phyloP scores from a whole-genome alignment of 2,329 filamentous ascomycete genomes.

The Verticillium albo-atrum region DNA sequence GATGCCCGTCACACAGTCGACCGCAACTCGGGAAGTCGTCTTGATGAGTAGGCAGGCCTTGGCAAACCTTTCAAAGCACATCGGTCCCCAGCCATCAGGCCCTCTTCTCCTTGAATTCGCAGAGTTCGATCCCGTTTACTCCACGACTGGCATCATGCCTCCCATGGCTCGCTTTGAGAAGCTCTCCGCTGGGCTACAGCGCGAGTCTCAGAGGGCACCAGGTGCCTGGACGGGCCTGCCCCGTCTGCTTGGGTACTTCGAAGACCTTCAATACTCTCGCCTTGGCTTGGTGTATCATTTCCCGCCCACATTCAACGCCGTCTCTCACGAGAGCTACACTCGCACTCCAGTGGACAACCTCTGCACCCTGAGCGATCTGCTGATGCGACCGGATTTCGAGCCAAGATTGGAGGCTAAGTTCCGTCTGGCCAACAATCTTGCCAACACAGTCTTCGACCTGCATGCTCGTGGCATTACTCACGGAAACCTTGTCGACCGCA shows the following conservation, averaged over 20 bases:
- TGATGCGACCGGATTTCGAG: constrained; percentile 48
- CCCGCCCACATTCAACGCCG: constrained; percentile 58
- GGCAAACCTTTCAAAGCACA: constrained; percentile 38
- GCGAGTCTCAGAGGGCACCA: constrained; percentile 44
- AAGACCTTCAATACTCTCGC: constrained; percentile 65
- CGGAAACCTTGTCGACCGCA: constrained; percentile 63
- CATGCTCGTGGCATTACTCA: constrained; percentile 67
- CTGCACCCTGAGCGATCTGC: constrained; percentile 49
- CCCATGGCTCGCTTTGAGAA: constrained; percentile 62
- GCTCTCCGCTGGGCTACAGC: constrained; percentile 53
- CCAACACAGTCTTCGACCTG: constrained; percentile 68
- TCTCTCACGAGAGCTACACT: constrained; percentile 47
- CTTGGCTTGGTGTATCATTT: constrained; percentile 74
- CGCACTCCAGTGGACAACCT: constrained; percentile 46
- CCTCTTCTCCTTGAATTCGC: constrained; percentile 70
- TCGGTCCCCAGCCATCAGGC: constrained; percentile 39
- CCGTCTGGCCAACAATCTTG: constrained; percentile 66
- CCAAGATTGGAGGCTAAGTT: constrained; percentile 73
- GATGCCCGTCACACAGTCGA: constrained; percentile 24
- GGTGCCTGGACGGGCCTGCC: constrained; percentile 59
- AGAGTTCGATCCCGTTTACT: constrained; percentile 57
- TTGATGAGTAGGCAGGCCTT: constrained; percentile 48
- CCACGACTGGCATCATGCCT: constrained; percentile 58
- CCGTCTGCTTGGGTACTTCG: constrained; percentile 65
- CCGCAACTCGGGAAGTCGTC: constrained; percentile 33